These are phyloP conservation scores for Xanthoconium purpureum DNA, from an alignment of 768 basidiomycete species.

Conservation along the genomic window DNA sequence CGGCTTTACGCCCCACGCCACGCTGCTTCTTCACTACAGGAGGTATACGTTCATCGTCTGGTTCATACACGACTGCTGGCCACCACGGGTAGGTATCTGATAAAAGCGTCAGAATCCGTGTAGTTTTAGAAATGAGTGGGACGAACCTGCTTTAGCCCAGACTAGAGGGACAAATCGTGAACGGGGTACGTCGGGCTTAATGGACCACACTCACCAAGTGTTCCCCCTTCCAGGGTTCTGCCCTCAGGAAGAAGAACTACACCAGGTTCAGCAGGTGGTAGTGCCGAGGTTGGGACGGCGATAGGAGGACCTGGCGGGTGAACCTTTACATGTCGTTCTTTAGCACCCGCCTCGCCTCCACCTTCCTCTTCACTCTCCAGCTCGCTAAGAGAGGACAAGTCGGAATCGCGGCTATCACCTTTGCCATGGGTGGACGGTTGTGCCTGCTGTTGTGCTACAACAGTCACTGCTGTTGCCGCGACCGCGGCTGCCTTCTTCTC, in stretches of 20 bases:
- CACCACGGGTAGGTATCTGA: slow-evolving; percentile 83
- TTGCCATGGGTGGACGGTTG: slow-evolving; percentile 1
- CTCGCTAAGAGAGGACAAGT: slow-evolving; percentile 47
- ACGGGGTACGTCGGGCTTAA: neutral
- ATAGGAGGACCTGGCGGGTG: slow-evolving; percentile 2
- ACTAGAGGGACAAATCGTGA: slow-evolving; percentile 42
- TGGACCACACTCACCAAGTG: slow-evolving; percentile 50
- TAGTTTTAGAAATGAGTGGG: neutral
- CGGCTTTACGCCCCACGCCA: slow-evolving; percentile 32
- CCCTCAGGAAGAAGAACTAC: slow-evolving; percentile 34
- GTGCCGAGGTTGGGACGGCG: slow-evolving; percentile 5
- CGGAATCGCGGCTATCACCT: slow-evolving; percentile 34
- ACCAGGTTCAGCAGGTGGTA: slow-evolving; percentile 27
- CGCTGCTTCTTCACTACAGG: slow-evolving; percentile 29
- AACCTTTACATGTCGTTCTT: neutral
- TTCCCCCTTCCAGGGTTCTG: slow-evolving; percentile 49
- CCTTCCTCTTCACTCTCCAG: slow-evolving; percentile 34
- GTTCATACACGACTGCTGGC: slow-evolving; percentile 75
- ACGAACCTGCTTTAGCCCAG: slow-evolving; percentile 77
- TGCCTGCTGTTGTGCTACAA: slow-evolving; percentile 3
- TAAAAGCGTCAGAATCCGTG: slow-evolving; percentile 6
- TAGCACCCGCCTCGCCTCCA: slow-evolving; percentile 1
- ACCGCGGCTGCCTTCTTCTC: slow-evolving; percentile 28
- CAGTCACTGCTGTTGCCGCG: slow-evolving; percentile 9
- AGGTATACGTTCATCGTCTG: slow-evolving; percentile 59